Evolutionary conservation across 75 land plant species (phyloP).

Genomic region (Sequoia sempervirens): DNA sequence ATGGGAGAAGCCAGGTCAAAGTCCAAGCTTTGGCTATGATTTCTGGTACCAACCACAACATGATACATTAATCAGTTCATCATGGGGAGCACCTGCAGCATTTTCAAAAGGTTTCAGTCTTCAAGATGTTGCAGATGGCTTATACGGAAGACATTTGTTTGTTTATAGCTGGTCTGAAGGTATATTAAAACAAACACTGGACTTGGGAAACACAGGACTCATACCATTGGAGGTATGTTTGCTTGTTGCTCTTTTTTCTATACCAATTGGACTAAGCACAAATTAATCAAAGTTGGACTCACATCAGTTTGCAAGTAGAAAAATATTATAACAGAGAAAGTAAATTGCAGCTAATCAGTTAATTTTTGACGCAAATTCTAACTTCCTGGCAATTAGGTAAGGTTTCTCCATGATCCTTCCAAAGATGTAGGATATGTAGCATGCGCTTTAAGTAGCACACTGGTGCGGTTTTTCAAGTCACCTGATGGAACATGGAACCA

Average conservation of each 20-base stretch:
- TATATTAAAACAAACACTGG: conserved; percentile 35
- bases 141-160: too few relatives aligned
- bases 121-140: conserved; percentile 9
- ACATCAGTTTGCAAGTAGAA: not conserved
- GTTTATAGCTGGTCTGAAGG: conserved; percentile 34
- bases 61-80: conserved; percentile 37
- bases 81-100: conserved; percentile 33
- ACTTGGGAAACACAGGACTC: conserved; percentile 34
- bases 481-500: conserved; percentile 38
- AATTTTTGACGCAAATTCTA: not conserved
- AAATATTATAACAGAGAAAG: not conserved
- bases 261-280: not conserved
- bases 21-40: conserved; percentile 36
- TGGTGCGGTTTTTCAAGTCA: conserved; percentile 35
- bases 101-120: conserved; percentile 38
- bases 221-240: conserved; percentile 38
- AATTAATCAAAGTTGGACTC: not conserved
- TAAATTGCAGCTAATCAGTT: not conserved
- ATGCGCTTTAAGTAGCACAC: conserved; percentile 40
- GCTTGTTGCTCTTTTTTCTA: not conserved
- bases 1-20: conserved; percentile 37
- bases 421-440: conserved; percentile 19
- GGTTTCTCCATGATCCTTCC: conserved; percentile 9
- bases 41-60: conserved; percentile 41
- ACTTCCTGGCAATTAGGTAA: conserved; percentile 6